Percentiles rank a stretch among this genome's conserved stretches.
These are phyloP conservation scores for California macrophylla DNA, from an alignment of 441 rosid genomes.

Conservation along the genomic window DNA sequence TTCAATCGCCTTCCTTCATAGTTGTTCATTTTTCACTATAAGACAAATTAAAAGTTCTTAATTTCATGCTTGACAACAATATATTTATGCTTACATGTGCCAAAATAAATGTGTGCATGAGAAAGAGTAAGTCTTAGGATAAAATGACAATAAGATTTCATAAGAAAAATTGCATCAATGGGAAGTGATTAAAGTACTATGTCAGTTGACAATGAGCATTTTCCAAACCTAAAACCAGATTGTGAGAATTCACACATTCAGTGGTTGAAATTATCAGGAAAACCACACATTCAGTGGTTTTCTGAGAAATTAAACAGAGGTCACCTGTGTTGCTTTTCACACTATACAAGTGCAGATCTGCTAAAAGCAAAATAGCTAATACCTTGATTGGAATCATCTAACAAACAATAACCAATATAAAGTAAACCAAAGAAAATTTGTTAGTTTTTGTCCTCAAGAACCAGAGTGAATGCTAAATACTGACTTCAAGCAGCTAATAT, in stretches of 20 bases:
- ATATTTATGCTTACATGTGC: not conserved
- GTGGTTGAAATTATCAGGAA: no score
- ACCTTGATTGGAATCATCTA: no score
- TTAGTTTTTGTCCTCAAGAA: no score
- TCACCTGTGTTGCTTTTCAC: no score
- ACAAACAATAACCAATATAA: no score
- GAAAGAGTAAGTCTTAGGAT: not conserved
- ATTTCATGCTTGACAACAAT: not conserved
- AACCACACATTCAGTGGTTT: no score
- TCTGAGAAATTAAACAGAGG: no score
- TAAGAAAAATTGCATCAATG: not conserved
- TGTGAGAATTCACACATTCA: no score
- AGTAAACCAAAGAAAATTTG: no score
- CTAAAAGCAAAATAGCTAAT: no score
- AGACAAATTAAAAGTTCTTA: not conserved
- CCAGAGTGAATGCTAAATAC: not conserved
- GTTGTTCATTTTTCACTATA: slow-evolving; percentile 29
- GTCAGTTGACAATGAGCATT: not conserved
- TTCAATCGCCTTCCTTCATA: slow-evolving; percentile 30
- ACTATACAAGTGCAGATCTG: no score
- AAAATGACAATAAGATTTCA: not conserved
- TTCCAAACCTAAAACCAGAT: not conserved
- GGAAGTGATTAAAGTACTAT: not conserved
- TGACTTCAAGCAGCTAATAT: not conserved
- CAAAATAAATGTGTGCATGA: not conserved